Evolutionary conservation across 2,329 filamentous ascomycete genomes (phyloP).

Genomic region (Botryotinia narcissicola): DNA sequence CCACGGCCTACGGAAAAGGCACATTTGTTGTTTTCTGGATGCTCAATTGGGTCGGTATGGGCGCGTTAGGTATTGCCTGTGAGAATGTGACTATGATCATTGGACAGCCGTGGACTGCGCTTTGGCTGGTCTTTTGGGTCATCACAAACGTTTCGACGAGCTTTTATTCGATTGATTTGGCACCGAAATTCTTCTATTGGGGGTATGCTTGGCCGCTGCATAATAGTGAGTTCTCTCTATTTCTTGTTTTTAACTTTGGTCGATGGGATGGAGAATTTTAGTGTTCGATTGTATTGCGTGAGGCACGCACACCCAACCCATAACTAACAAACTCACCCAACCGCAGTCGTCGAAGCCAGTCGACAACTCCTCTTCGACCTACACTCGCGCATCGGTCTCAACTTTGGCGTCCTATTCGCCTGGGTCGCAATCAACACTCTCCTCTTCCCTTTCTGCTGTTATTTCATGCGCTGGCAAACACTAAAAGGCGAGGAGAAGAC

Average conservation of each 20-base stretch:
- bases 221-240: constrained; percentile 44
- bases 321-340: neutral
- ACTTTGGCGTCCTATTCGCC: constrained; percentile 59
- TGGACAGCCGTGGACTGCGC: constrained; percentile 46
- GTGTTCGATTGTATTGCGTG: neutral
- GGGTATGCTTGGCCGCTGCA: constrained; percentile 64
- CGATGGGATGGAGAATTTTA: neutral
- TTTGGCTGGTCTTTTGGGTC: constrained; percentile 15
- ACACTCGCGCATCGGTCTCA: constrained; percentile 55
- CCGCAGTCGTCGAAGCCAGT: constrained; percentile 52
- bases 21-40: constrained; percentile 64
- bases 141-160: constrained; percentile 61
- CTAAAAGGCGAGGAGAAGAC: constrained; percentile 29
- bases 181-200: constrained; percentile 58
- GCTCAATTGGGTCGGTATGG: constrained; percentile 62
- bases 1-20: constrained; percentile 54
- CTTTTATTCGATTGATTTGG: constrained; percentile 59
- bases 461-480: constrained; percentile 45
- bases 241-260: neutral
- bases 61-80: constrained; percentile 59
- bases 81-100: constrained; percentile 65
- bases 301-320: neutral
- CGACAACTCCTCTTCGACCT: constrained; percentile 61
- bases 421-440: constrained; percentile 54
- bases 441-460: constrained; percentile 52